Evolutionary conservation across 768 basidiomycete species (phyloP).

Genomic region (Tephrocybe sp.): DNA sequence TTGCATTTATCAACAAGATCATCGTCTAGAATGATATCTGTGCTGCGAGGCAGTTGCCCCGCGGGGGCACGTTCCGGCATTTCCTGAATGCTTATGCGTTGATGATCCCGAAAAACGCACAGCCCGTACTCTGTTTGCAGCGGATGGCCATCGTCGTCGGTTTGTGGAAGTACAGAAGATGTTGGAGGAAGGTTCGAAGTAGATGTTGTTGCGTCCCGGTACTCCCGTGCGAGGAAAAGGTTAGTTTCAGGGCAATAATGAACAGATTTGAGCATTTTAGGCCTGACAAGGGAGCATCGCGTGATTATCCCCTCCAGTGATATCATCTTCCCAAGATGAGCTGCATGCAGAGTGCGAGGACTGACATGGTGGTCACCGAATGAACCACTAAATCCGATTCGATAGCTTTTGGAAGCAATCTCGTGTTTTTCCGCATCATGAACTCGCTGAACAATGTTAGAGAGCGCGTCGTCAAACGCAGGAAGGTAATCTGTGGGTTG

Average conservation of each 20-base stretch:
- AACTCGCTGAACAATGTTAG: slow-evolving; percentile 66
- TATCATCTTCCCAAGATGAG: slow-evolving; percentile 94
- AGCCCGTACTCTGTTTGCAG: slow-evolving; percentile 91
- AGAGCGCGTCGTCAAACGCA: slow-evolving; percentile 85
- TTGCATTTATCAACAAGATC: slow-evolving; percentile 97
- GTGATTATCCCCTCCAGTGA: slow-evolving; percentile 98
- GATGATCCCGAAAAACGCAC: slow-evolving; percentile 92
- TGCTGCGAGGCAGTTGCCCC: slow-evolving; percentile 93
- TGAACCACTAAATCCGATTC: slow-evolving; percentile 89
- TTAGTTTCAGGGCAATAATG: slow-evolving; percentile 91
- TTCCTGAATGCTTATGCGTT: slow-evolving; percentile 97
- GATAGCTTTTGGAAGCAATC: slow-evolving; percentile 75
- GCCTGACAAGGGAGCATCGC: slow-evolving; percentile 94
- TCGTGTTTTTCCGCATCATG: slow-evolving; percentile 82
- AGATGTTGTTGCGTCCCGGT: slow-evolving; percentile 89
- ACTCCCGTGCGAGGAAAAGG: slow-evolving; percentile 82
- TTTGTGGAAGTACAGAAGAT: slow-evolving; percentile 82
- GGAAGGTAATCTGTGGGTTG: slow-evolving; percentile 84
- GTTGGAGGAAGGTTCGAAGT: slow-evolving; percentile 85
- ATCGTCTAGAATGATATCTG: slow-evolving; percentile 93
- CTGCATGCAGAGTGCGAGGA: slow-evolving; percentile 84
- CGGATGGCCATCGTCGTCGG: slow-evolving; percentile 84
- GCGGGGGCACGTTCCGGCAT: slow-evolving; percentile 99
- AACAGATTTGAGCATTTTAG: slow-evolving; percentile 96
- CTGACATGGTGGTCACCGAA: slow-evolving; percentile 99